A percentile compares a stretch with the other conserved stretches of the same genome.
These are phyloP conservation scores for Borealophlyctis nickersoniae DNA, from an alignment of 192 early-diverging fungal genomes.

Conservation along the genomic window DNA sequence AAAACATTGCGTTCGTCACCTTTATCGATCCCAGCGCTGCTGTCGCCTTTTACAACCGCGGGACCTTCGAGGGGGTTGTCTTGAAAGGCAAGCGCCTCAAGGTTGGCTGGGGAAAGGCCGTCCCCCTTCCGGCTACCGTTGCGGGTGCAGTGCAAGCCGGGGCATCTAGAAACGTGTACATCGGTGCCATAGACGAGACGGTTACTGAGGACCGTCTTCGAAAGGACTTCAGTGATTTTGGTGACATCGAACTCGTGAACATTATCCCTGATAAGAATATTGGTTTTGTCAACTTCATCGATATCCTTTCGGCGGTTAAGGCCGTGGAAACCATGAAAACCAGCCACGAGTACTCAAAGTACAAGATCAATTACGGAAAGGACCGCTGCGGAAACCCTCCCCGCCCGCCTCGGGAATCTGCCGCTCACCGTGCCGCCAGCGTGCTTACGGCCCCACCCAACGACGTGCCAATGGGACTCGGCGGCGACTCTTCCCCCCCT, in stretches of 20 bases:
- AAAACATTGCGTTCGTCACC: conserved; percentile 80
- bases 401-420: conserved; percentile 39
- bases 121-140: conserved; percentile 46
- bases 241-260: conserved; percentile 86
- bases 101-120: conserved; percentile 77
- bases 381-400: conserved; percentile 83
- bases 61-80: conserved; percentile 56
- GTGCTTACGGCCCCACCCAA: conserved; percentile 28
- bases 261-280: conserved; percentile 78
- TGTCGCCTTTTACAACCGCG: conserved; percentile 57
- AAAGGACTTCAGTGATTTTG: conserved; percentile 74
- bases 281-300: conserved; percentile 83
- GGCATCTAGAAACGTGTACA: conserved; percentile 78
- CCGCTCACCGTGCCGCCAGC: conserved; percentile 23
- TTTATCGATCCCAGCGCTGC: conserved; percentile 76
- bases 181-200: conserved; percentile 63
- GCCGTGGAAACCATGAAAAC: conserved; percentile 69
- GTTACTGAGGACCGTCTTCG: conserved; percentile 69
- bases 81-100: conserved; percentile 74
- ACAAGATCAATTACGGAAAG: conserved; percentile 77
- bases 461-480: too few species aligned
- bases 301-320: conserved; percentile 69
- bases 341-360: conserved; percentile 33
- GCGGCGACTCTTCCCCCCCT: not conserved
- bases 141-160: conserved; percentile 57